Conservation (phyloP, 169 alveolate species). For the Eimeria sp. region DNA sequence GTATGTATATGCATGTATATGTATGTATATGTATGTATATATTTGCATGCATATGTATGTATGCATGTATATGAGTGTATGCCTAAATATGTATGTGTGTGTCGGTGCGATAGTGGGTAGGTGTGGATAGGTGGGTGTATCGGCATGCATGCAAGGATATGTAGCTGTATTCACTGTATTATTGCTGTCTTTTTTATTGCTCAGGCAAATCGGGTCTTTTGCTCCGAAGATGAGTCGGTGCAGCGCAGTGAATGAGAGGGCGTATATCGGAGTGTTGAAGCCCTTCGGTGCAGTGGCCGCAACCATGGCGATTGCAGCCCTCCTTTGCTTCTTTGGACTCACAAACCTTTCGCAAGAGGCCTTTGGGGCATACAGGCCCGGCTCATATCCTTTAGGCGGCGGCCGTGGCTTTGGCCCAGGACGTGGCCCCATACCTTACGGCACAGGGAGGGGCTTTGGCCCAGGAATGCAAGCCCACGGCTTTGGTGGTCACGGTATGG, state of each 20-base stretch:
- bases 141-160: neutral
- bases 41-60: no score
- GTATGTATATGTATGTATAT: neutral
- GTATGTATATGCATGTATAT: neutral
- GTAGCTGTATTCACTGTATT: neutral
- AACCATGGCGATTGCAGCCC: neutral
- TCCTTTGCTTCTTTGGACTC: slow-evolving; percentile 23
- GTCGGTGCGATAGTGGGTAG: neutral
- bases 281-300: slow-evolving; percentile 11
- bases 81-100: no score
- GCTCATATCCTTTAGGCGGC: neutral
- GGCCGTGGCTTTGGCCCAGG: neutral
- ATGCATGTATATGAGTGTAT: neutral
- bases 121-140: neutral
- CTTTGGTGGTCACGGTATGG: neutral
- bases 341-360: neutral
- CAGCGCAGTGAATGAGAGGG: neutral
- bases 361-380: neutral
- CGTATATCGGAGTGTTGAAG: neutral
- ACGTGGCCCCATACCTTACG: neutral
- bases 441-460: neutral
- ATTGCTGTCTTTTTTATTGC: neutral
- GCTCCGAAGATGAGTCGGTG: neutral
- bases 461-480: neutral
- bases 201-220: neutral